Conservation (phyloP, 2,329 filamentous ascomycete species). For the Graphiopsis chlorocephala region DNA sequence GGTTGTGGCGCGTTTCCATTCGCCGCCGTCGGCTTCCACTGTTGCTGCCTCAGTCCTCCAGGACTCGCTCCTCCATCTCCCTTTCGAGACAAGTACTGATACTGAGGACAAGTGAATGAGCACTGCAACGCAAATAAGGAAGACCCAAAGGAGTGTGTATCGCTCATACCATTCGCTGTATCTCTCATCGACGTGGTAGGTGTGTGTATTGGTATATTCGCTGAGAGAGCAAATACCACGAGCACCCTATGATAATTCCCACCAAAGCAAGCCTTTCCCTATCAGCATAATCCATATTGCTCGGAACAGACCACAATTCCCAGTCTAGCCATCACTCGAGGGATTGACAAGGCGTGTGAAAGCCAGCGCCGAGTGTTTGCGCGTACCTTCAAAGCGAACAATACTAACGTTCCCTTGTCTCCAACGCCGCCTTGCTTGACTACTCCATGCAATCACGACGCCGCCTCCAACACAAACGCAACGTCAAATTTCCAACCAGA, state of each 20-base stretch:
- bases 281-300: neutral
- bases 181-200: neutral
- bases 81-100: neutral
- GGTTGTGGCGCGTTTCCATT: neutral
- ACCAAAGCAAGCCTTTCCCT: neutral
- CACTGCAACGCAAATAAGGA: neutral
- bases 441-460: conserved; percentile 10
- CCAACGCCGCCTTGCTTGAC: conserved; percentile 20
- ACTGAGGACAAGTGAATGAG: neutral
- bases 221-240: neutral
- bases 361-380: neutral
- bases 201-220: neutral
- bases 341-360: neutral
- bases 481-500: conserved; percentile 16
- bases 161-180: too few relatives aligned
- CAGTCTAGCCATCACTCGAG: neutral
- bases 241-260: neutral
- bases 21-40: conserved; percentile 5
- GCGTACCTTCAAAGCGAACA: conserved; percentile 19
- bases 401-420: conserved; percentile 23
- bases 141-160: neutral
- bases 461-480: conserved; percentile 14
- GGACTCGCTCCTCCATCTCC: neutral
- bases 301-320: neutral
- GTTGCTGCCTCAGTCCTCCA: neutral